Conservation (phyloP, 495 filamentous ascomycete genomes). For the Jackrogersella minutella region DNA sequence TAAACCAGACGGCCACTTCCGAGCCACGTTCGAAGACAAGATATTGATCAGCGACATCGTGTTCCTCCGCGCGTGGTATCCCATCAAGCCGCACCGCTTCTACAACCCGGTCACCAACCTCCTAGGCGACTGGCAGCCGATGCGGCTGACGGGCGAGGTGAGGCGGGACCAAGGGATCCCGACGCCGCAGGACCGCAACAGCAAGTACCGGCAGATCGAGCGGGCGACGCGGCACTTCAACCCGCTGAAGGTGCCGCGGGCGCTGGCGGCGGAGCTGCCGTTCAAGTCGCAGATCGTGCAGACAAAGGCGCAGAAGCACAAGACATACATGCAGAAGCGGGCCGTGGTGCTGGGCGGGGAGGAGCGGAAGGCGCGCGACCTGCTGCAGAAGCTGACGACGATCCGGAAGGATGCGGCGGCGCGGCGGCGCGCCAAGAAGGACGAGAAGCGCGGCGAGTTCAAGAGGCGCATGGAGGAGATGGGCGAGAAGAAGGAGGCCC, state of each 20-base stretch:
- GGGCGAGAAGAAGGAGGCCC: slow-evolving; percentile 78
- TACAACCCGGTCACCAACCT: slow-evolving; percentile 97
- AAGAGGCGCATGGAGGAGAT: slow-evolving; percentile 80
- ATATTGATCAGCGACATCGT: slow-evolving; percentile 95
- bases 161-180: slow-evolving; percentile 76
- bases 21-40: slow-evolving; percentile 98
- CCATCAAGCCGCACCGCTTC: slow-evolving; percentile 90
- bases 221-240: slow-evolving; percentile 89
- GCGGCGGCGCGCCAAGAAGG: slow-evolving; percentile 82
- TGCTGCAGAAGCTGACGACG: slow-evolving; percentile 94
- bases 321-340: slow-evolving; percentile 93
- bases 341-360: slow-evolving; percentile 81
- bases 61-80: slow-evolving; percentile 95
- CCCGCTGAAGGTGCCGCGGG: slow-evolving; percentile 84
- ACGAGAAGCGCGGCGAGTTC: slow-evolving; percentile 80
- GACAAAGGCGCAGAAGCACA: slow-evolving; percentile 78
- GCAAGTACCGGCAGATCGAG: slow-evolving; percentile 82
- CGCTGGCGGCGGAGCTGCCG: slow-evolving; percentile 83
- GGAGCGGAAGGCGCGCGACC: slow-evolving; percentile 85
- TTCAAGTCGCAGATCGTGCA: slow-evolving; percentile 90
- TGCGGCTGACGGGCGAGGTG: slow-evolving; percentile 95
- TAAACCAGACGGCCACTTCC: slow-evolving; percentile 93
- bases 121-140: slow-evolving; percentile 80
- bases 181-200: slow-evolving; percentile 81
- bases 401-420: slow-evolving; percentile 89